These are phyloP conservation scores for Macrolepiota dolichaula DNA, from an alignment of 768 basidiomycete genomes.

Conservation along the genomic window DNA sequence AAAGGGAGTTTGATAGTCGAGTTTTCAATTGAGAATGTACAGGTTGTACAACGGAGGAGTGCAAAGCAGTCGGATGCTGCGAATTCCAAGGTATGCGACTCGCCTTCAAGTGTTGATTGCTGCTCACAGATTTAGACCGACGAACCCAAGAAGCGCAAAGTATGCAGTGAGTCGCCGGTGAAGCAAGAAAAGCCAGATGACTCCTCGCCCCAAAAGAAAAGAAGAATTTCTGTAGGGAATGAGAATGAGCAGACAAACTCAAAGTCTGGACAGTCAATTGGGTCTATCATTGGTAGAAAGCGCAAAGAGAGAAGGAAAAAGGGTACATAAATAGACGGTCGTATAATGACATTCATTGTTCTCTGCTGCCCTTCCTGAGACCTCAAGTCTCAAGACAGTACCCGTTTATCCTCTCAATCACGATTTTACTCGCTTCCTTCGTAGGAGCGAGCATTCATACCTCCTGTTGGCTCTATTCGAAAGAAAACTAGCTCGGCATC, in stretches of 20 bases:
- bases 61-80: conserved; percentile 21
- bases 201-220: conserved; percentile 5
- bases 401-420: no score
- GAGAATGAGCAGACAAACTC: conserved; percentile 16
- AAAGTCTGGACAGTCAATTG: conserved; percentile 43
- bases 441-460: no score
- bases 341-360: no score
- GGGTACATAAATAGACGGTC: neutral
- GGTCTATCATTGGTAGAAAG: conserved; percentile 78
- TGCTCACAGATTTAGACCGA: neutral
- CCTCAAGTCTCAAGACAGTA: no score
- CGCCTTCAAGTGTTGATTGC: neutral
- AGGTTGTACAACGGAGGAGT: conserved; percentile 78
- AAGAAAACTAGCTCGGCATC: no score
- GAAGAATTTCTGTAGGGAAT: conserved; percentile 23
- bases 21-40: conserved; percentile 93
- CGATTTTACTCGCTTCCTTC: no score
- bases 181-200: neutral
- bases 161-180: neutral
- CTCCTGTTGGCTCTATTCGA: no score
- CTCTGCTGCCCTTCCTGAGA: no score
- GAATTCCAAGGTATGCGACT: neutral
- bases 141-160: neutral
- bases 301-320: conserved; percentile 61
- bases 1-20: conserved; percentile 76